phyloP scores from a whole-genome alignment of 1,284 basidiomycete genomes.

The Vanrija sp. region DNA sequence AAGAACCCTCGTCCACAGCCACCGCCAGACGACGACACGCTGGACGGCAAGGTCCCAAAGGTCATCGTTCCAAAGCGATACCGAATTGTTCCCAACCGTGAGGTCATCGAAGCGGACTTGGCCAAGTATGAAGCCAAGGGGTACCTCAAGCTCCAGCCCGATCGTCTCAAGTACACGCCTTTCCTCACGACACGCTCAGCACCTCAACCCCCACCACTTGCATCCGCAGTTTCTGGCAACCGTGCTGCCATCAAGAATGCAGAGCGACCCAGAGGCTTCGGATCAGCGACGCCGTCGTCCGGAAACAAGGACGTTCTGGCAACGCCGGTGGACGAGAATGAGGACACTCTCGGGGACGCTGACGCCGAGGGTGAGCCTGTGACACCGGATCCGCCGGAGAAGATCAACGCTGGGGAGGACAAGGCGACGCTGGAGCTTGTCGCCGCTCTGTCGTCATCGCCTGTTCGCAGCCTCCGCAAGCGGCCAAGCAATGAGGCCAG shows the following conservation, averaged over 20 bases:
- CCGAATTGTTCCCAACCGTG: constrained; percentile 72
- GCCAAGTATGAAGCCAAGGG: constrained; percentile 72
- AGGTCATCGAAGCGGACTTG: constrained; percentile 67
- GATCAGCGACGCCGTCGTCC: constrained; percentile 2
- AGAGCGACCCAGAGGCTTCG: not conserved
- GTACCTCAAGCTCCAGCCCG: constrained; percentile 72
- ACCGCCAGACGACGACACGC: constrained; percentile 9
- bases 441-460: constrained; percentile 25
- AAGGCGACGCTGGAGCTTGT: constrained; percentile 37
- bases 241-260: not conserved
- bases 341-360: not conserved
- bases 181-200: constrained; percentile 60
- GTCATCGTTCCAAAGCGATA: constrained; percentile 62
- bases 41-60: constrained; percentile 34
- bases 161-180: constrained; percentile 91
- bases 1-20: constrained; percentile 8
- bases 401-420: constrained; percentile 30
- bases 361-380: not conserved
- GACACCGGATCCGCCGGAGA: constrained; percentile 5
- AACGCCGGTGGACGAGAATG: constrained; percentile 8
- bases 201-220: not conserved
- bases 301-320: constrained; percentile 11
- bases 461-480: constrained; percentile 29
- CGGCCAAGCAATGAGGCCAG: constrained; percentile 6
- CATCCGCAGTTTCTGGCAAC: not conserved